A percentile compares a stretch with the other conserved stretches of the same genome.
Conservation (phyloP, 805 yeast species). For the Wickerhamiella vanderwaltii region DNA sequence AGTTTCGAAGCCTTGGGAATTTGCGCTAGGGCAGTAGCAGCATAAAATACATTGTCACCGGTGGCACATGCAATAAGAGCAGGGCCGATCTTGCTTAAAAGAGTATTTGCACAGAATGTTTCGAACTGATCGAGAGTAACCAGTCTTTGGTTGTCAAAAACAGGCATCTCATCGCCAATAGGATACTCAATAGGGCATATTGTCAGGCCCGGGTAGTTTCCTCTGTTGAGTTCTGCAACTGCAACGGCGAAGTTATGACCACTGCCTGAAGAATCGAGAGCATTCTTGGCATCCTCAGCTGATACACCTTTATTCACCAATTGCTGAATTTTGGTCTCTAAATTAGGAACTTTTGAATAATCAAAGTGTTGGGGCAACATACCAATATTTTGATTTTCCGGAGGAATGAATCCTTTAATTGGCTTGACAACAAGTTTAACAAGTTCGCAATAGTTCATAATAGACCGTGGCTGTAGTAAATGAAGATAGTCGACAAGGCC, state of each 20-base stretch:
- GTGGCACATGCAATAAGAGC: background rate
- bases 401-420: background rate
- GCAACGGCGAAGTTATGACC: background rate
- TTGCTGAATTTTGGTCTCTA: background rate
- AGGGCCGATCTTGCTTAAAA: background rate
- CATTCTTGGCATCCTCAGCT: background rate
- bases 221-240: background rate
- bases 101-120: too few relatives aligned
- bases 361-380: background rate
- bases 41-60: background rate
- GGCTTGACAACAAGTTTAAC: background rate
- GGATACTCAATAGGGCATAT: background rate
- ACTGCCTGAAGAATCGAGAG: background rate
- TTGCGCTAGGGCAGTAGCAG: background rate
- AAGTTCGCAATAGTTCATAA: background rate
- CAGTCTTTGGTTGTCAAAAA: background rate
- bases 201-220: background rate
- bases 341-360: background rate
- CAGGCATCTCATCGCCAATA: background rate
- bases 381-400: background rate
- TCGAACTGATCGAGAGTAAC: background rate
- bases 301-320: background rate
- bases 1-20: background rate
- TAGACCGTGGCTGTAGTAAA: background rate
- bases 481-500: background rate